Evolutionary conservation across 2,329 filamentous ascomycete species (phyloP), one percentile per base, ranked within the genome.

Genomic region (Hypoxylon rubiginosum): DNA sequence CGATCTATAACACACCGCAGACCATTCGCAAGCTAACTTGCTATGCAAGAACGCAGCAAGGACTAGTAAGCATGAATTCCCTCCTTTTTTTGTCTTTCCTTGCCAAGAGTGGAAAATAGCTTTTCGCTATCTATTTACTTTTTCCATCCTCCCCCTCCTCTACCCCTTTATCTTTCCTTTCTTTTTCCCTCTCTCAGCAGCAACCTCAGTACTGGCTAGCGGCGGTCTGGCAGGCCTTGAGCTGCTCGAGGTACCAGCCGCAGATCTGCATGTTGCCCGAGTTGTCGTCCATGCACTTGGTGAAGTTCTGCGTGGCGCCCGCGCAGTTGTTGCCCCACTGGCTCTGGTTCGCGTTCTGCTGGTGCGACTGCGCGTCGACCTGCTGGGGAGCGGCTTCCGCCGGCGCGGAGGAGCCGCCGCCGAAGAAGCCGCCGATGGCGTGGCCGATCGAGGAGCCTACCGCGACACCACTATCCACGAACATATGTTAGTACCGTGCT

Each of bases 171-270:
- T 17, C 26, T 50, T 41, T 52, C 52, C 24, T 24, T 41, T 48
- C 11, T 24, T 53, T 36, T n/a, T n/a, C n/a, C n/a, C 26, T 19
- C 70, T 32, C 45, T 15, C 13, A 28, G 11, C 21, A 34, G 9
- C n/a, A n/a, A n/a, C n/a, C 32, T 78, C 89, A 93, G 83, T 93
- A 92, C 74, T 84, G 88, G 81, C 85, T 88, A 59, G 92, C 90
- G 73, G 92, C 92, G 71, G 88, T 83, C 85, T 95, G 92, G 86
- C 92, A 95, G 61, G 92, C 91, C 86, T 94, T 95, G 81, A 99
- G 86, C 88, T 99, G 95, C 81, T 99, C 96, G 75, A 99, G 84
- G 81, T 99, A 99, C 94, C 95, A 99, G 73, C 92, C 92, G 84
- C 96, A 99, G 78, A 97, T 97, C 78, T 91, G 91, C 91, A 99